Evolutionary conservation across 805 yeast genomes (phyloP).

Genomic region (Starmerella cellae): DNA sequence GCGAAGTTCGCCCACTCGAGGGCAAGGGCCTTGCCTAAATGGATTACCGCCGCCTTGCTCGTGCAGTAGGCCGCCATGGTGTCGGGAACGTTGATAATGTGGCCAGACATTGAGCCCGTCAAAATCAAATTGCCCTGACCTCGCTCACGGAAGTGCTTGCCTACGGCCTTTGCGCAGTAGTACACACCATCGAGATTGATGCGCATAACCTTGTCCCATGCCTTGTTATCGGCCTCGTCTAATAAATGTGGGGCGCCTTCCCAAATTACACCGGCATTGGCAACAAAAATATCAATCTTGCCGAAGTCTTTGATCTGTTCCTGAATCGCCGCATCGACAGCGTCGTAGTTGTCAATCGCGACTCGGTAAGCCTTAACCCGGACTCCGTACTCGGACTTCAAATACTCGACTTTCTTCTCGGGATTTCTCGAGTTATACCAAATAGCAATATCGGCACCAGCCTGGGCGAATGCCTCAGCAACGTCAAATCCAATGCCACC

Average conservation of each 20-base stretch:
- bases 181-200: constrained; percentile 72
- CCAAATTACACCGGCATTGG: constrained; percentile 91
- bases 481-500: constrained; percentile 75
- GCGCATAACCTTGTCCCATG: constrained; percentile 61
- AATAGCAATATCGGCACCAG: constrained; percentile 72
- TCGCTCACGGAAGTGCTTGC: constrained; percentile 59
- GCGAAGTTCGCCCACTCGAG: constrained; percentile 82
- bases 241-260: constrained; percentile 45
- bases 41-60: constrained; percentile 72
- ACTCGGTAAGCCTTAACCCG: constrained; percentile 53
- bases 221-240: constrained; percentile 37
- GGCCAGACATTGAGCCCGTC: constrained; percentile 85
- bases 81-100: constrained; percentile 77
- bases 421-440: constrained; percentile 53
- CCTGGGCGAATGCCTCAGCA: constrained; percentile 74
- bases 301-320: constrained; percentile 59
- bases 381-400: constrained; percentile 46
- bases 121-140: constrained; percentile 67
- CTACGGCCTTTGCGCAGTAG: constrained; percentile 65
- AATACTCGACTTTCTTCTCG: constrained; percentile 43
- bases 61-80: constrained; percentile 75
- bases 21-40: constrained; percentile 63
- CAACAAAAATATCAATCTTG: constrained; percentile 68
- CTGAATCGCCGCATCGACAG: constrained; percentile 38
- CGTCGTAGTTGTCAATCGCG: constrained; percentile 37